These are phyloP conservation scores for Trichoderma sp. DNA, from an alignment of 2,329 filamentous ascomycete genomes.

Conservation along the genomic window DNA sequence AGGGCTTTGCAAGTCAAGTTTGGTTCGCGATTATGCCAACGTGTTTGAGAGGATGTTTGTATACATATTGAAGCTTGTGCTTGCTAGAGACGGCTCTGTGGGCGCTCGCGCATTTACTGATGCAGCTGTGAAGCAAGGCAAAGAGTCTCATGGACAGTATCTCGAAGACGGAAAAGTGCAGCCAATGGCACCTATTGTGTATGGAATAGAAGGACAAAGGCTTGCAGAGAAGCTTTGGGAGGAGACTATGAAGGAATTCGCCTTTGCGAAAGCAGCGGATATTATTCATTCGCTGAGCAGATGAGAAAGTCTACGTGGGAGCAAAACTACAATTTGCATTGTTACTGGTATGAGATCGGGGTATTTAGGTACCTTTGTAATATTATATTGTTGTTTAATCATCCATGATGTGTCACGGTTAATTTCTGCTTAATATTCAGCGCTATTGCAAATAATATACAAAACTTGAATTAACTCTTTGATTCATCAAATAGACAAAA, in stretches of 20 bases:
- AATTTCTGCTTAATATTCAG: background rate
- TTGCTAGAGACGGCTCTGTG: background rate
- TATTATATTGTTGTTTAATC: background rate
- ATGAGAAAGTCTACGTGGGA: background rate
- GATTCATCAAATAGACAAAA: background rate
- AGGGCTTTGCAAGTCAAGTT: background rate
- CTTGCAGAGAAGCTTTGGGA: slow-evolving; percentile 8
- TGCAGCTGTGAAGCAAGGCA: slow-evolving; percentile 6
- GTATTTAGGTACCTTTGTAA: background rate
- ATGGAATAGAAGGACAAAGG: background rate
- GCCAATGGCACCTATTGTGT: slow-evolving; percentile 12
- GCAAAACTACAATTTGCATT: background rate
- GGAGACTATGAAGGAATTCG: slow-evolving; percentile 9
- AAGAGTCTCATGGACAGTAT: slow-evolving; percentile 17
- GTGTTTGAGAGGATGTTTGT: background rate
- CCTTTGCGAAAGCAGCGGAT: slow-evolving; percentile 8
- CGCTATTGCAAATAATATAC: background rate
- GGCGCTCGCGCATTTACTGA: slow-evolving; percentile 10
- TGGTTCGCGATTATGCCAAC: background rate
- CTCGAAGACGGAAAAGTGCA: slow-evolving; percentile 17
- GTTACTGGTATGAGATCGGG: background rate
- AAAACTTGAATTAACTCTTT: background rate
- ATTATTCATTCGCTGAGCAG: background rate
- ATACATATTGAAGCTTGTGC: background rate
- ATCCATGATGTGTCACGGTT: background rate